Base-by-base conservation (phyloP, 305 asterid species). In the Rubia tinctorum region DNA sequence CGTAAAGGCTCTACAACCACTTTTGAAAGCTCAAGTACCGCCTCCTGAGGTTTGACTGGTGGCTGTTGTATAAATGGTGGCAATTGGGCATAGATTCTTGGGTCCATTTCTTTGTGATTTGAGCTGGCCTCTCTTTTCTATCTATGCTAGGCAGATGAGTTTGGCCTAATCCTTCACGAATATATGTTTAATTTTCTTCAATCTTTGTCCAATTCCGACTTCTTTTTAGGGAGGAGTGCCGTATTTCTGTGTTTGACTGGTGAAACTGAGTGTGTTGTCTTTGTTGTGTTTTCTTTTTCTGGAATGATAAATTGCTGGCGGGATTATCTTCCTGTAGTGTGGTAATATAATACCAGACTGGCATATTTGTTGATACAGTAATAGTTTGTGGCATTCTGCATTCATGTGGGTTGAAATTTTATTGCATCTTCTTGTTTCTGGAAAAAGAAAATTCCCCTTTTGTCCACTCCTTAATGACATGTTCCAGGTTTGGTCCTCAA, bases 1-100 rank as follows among this genome's bases (percentile, higher is more conserved):
- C 1, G 83, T 80, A 7, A 80, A 80, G 76, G 83, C 83, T 30
- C 71, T 80, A 44, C 83, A 76, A 59, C 83, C 83, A 18, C 80
- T 80, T 45, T 59, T 80, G 69, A 80, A 76, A 69, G 62, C 83
- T 45, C 80, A 69, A 18, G 80, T 13, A 44, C 75, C 80, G 18
- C 49, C 83, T 72, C 75, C 80, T 10, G 83, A 76, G 80, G 43
- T 61, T 55, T 76, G 70, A 5, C 8, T 62, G n/a, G 11, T 30
- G 30, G 49, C 13, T 30, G 30, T 11, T 14, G 14, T 65, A 40
- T n/a, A 75, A 53, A n/a, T n/a, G 22, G 55, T 61, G 39, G 42
- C 6, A 23, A 43, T 58, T 45, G 63, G 63, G 74, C 74, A 44
- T 37, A 44, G 65, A 39, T 60, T 66, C 7, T 43, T 40, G 17